phyloP scores from a whole-genome alignment of 768 basidiomycete genomes.

The Boletus reticuloceps region DNA sequence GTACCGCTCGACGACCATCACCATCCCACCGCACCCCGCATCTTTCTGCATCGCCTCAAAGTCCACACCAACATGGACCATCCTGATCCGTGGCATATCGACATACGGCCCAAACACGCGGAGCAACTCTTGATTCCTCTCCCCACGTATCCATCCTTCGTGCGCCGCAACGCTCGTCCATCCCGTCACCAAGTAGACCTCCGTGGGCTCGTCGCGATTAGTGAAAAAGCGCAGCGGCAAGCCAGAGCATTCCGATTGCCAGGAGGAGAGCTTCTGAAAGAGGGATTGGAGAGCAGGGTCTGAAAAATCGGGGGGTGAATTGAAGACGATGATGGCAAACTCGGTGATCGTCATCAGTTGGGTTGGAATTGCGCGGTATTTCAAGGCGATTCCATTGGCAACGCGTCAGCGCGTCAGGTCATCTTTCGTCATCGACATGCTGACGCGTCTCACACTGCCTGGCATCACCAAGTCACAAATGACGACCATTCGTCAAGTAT shows the following conservation, averaged over 20 bases:
- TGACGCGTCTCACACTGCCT: not conserved
- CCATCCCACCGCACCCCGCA: not conserved
- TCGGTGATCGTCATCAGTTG: constrained; percentile 43
- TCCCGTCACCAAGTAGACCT: constrained; percentile 42
- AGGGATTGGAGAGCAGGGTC: constrained; percentile 28
- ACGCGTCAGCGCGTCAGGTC: constrained; percentile 5
- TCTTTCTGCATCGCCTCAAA: constrained; percentile 31
- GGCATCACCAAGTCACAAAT: not conserved
- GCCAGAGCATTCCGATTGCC: constrained; percentile 42
- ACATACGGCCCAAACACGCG: constrained; percentile 29
- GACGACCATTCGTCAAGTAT: not conserved
- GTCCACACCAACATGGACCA: constrained; percentile 41
- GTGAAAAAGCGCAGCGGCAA: constrained; percentile 42
- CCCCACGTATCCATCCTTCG: constrained; percentile 40
- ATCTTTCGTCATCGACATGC: not conserved
- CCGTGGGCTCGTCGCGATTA: constrained; percentile 9
- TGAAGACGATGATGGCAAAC: constrained; percentile 37
- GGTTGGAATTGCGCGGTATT: not conserved
- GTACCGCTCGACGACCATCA: constrained; percentile 10
- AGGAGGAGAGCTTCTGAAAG: constrained; percentile 30
- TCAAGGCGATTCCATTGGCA: not conserved
- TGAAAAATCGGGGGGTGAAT: constrained; percentile 28
- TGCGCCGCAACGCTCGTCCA: constrained; percentile 44
- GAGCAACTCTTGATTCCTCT: constrained; percentile 39
- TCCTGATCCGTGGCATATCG: constrained; percentile 26